phyloP scores from a whole-genome alignment of 2,329 filamentous ascomycete genomes.

The Cryphonectria parasitica region DNA sequence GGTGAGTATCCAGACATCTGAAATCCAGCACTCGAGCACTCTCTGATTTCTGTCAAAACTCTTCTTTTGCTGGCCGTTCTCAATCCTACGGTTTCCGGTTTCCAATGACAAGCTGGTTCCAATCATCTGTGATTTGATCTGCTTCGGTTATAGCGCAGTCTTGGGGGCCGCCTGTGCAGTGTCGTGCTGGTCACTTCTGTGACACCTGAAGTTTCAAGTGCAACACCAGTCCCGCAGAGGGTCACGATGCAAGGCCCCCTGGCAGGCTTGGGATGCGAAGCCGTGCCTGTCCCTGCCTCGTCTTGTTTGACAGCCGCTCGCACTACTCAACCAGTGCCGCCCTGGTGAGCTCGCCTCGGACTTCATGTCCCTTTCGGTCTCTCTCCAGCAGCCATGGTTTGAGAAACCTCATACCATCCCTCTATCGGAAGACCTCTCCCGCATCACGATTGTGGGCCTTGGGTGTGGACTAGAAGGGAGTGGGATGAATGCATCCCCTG shows the following conservation, averaged over 20 bases:
- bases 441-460: background rate
- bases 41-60: background rate
- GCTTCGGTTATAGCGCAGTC: conserved; percentile 9
- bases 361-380: conserved; percentile 1
- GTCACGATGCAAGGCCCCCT: conserved; percentile 35
- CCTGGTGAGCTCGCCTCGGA: conserved; percentile 14
- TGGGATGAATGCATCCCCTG: background rate
- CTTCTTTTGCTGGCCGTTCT: background rate
- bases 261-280: conserved; percentile 25
- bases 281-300: conserved; percentile 17
- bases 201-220: conserved; percentile 53
- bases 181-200: conserved; percentile 37
- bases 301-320: conserved; percentile 10
- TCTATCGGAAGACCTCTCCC: background rate
- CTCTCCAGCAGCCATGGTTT: conserved; percentile 12
- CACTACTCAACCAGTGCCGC: conserved; percentile 10
- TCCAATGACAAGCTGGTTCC: background rate
- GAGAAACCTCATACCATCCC: conserved; percentile 10
- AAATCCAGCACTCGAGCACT: background rate
- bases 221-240: conserved; percentile 42
- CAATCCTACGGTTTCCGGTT: background rate
- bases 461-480: background rate
- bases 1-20: background rate
- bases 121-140: background rate
- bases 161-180: conserved; percentile 13